Percentiles rank a stretch among this genome's conserved stretches.
Conservation (phyloP, 192 early-diverging fungal species). For the Umbelopsis sp. region DNA sequence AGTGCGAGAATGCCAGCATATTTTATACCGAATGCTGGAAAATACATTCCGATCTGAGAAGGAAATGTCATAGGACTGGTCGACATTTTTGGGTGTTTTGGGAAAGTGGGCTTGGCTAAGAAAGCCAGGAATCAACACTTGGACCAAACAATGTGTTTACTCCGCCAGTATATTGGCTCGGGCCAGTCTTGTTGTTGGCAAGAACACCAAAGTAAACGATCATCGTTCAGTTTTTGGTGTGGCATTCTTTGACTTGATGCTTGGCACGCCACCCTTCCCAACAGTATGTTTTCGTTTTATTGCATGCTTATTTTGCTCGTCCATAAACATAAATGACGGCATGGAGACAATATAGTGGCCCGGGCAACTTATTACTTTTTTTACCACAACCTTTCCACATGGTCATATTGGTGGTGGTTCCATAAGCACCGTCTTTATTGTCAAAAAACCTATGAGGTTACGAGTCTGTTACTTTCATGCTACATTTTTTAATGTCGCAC, state of each 20-base stretch:
- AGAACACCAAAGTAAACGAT: not conserved
- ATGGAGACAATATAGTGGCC: too few relatives aligned
- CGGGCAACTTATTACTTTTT: too few relatives aligned
- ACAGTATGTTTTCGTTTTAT: not conserved
- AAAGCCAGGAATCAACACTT: not conserved
- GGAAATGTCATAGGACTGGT: slow-evolving; percentile 2
- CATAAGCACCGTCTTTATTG: too few relatives aligned
- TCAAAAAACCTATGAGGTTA: not conserved
- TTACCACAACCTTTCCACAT: not conserved
- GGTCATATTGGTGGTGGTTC: too few relatives aligned
- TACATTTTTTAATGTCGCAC: not conserved
- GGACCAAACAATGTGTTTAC: not conserved
- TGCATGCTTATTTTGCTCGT: not conserved
- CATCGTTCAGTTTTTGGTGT: not conserved
- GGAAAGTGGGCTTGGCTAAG: slow-evolving; percentile 7
- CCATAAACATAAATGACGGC: not conserved
- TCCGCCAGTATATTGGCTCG: not conserved
- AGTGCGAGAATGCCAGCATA: not conserved
- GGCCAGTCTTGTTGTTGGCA: not conserved
- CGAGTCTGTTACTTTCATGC: not conserved
- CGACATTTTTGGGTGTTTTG: not conserved
- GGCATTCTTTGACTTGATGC: not conserved
- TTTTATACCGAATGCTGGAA: not conserved
- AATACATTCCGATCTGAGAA: not conserved
- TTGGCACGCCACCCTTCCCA: not conserved